Evolutionary conservation across 129 eudicot species (phyloP).

Genomic region (Rutidosis leptorrhynchoides): DNA sequence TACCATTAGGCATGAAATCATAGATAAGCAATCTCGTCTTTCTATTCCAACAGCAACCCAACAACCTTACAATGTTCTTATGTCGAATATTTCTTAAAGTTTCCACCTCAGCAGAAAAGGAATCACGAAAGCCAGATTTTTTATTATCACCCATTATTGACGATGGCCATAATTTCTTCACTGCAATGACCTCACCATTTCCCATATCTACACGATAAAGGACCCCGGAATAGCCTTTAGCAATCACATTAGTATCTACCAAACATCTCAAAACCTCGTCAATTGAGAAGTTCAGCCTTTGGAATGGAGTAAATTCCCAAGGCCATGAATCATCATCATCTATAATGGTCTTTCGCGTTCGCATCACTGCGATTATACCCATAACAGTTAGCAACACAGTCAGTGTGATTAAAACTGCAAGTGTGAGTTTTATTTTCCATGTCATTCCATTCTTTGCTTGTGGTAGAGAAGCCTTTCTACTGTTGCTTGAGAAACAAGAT

Average conservation of each 20-base stretch:
- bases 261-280: constrained; percentile 38
- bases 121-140: constrained; percentile 23
- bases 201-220: constrained; percentile 54
- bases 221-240: constrained; percentile 50
- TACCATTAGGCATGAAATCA: constrained; percentile 57
- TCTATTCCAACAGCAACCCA: constrained; percentile 53
- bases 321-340: constrained; percentile 36
- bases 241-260: constrained; percentile 47
- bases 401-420: constrained; percentile 39
- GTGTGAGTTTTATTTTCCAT: constrained; percentile 28
- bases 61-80: constrained; percentile 51
- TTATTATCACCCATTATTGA: constrained; percentile 26
- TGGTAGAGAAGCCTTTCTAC: no score
- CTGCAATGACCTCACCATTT: constrained; percentile 41
- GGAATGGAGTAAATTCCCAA: constrained; percentile 56
- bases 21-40: constrained; percentile 50
- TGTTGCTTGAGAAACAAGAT: constrained; percentile 21
- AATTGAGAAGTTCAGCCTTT: constrained; percentile 43
- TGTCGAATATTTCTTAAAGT: constrained; percentile 52
- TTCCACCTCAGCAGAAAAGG: constrained; percentile 52
- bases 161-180: constrained; percentile 50
- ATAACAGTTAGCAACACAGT: constrained; percentile 59
- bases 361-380: constrained; percentile 52
- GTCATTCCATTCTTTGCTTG: no score
- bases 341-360: constrained; percentile 25